phyloP scores from a whole-genome alignment of 192 early-diverging fungal species.

The Thamnidium elegans region DNA sequence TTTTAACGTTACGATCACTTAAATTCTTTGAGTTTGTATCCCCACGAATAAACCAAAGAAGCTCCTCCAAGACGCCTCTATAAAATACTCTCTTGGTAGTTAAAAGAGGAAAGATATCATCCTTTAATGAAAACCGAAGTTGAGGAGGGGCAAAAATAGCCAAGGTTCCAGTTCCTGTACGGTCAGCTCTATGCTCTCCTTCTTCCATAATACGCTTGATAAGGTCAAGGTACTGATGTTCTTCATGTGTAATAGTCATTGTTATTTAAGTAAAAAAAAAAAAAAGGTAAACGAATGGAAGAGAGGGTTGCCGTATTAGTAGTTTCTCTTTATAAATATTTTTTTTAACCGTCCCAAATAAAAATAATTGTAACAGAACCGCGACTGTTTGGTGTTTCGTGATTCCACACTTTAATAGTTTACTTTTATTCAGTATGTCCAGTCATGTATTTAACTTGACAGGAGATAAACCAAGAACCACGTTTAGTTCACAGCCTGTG shows the following conservation, averaged over 20 bases:
- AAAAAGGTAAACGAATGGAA: neutral
- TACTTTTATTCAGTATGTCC: no score
- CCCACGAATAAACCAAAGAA: constrained; percentile 93
- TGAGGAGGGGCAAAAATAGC: constrained; percentile 85
- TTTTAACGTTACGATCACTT: constrained; percentile 69
- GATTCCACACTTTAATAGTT: no score
- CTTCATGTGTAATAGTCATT: constrained; percentile 53
- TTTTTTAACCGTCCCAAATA: no score
- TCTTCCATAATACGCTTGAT: constrained; percentile 65
- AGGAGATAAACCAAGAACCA: no score
- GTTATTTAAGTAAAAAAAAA: neutral
- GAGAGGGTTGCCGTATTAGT: no score
- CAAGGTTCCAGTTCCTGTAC: constrained; percentile 86
- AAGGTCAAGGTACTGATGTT: constrained; percentile 86
- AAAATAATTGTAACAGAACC: no score
- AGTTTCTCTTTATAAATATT: no score
- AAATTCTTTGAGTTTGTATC: constrained; percentile 82
- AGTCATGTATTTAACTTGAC: no score
- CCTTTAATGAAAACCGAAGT: constrained; percentile 76
- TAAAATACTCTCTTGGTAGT: constrained; percentile 96
- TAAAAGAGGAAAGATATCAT: constrained; percentile 80
- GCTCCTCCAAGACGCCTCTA: constrained; percentile 88
- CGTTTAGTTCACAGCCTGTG: no score
- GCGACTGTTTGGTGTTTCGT: no score
- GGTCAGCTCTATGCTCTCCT: constrained; percentile 77